Evolutionary conservation across 805 yeast genomes (phyloP).

Genomic region (Ogataea neopini): DNA sequence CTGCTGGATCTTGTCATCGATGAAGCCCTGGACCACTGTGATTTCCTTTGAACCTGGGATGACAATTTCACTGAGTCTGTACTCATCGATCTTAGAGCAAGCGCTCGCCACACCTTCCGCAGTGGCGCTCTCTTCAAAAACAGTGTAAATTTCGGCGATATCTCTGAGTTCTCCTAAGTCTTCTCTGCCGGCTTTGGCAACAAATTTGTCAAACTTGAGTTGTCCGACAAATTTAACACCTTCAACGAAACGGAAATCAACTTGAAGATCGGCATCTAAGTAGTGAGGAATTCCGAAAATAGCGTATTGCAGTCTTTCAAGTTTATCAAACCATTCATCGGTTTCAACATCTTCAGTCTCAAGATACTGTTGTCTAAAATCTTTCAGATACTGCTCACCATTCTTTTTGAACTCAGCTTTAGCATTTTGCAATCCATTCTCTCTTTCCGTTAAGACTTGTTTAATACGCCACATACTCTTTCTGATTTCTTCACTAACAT

Average conservation of each 20-base stretch:
- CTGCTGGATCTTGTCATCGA: slow-evolving; percentile 33
- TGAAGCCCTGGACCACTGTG: slow-evolving; percentile 37
- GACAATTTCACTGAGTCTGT: slow-evolving; percentile 33
- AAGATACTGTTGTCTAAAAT: slow-evolving; percentile 60
- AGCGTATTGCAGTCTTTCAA: slow-evolving; percentile 79
- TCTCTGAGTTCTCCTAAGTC: slow-evolving; percentile 47
- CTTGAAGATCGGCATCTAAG: slow-evolving; percentile 55
- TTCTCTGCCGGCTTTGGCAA: slow-evolving; percentile 32
- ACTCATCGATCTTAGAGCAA: slow-evolving; percentile 35
- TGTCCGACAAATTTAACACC: slow-evolving; percentile 73
- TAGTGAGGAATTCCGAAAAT: slow-evolving; percentile 82
- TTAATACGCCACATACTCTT: slow-evolving; percentile 77
- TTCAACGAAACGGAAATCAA: slow-evolving; percentile 58
- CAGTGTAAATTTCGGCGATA: slow-evolving; percentile 37
- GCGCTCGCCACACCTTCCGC: slow-evolving; percentile 38
- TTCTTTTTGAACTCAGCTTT: slow-evolving; percentile 44
- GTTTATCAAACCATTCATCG: slow-evolving; percentile 60
- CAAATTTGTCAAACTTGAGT: slow-evolving; percentile 60
- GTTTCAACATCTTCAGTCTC: slow-evolving; percentile 54
- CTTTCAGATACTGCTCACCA: slow-evolving; percentile 50
- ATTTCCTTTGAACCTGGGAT: slow-evolving; percentile 39
- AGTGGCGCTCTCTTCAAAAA: slow-evolving; percentile 40
- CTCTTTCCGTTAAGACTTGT: slow-evolving; percentile 85
- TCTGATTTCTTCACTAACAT: slow-evolving; percentile 45
- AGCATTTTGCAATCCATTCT: slow-evolving; percentile 65